Conservation (phyloP, 2,329 filamentous ascomycete species). For the Penicillium hordei region DNA sequence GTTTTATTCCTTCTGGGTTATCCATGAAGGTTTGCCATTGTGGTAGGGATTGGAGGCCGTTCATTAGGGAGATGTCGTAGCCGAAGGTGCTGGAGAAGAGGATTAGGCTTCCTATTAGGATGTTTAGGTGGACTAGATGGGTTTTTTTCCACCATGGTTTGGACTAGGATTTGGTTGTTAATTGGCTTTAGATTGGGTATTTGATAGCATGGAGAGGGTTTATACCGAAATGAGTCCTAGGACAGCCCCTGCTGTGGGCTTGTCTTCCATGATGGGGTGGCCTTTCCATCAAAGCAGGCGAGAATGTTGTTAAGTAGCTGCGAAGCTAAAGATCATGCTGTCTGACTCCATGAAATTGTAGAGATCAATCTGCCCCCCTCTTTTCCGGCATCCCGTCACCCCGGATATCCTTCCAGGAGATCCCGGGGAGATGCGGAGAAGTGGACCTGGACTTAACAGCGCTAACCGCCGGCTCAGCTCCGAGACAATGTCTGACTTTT, state of each 20-base stretch:
- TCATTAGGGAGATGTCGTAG: conserved; percentile 11
- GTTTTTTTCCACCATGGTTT: conserved; percentile 9
- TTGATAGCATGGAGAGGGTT: not conserved
- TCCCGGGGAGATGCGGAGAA: not conserved
- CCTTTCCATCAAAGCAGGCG: not conserved
- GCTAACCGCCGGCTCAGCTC: not conserved
- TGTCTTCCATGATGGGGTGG: not conserved
- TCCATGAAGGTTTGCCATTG: conserved; percentile 7
- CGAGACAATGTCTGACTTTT: not conserved
- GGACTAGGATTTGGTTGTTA: not conserved
- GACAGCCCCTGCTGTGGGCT: not conserved
- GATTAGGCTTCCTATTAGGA: conserved; percentile 2
- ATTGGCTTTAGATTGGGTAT: too few species aligned
- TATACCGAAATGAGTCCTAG: not conserved
- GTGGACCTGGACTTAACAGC: not conserved
- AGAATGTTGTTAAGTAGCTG: too few species aligned
- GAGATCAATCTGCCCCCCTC: not conserved
- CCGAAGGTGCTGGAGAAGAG: conserved; percentile 9
- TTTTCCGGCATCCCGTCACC: not conserved
- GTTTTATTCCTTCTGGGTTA: not conserved
- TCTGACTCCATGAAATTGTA: not conserved
- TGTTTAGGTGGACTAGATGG: conserved; percentile 2
- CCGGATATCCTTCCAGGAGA: not conserved
- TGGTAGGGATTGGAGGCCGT: conserved; percentile 5
- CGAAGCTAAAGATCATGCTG: not conserved